Base-by-base conservation (phyloP, 2,329 filamentous ascomycete species). In the Microcyclospora pomicola region DNA sequence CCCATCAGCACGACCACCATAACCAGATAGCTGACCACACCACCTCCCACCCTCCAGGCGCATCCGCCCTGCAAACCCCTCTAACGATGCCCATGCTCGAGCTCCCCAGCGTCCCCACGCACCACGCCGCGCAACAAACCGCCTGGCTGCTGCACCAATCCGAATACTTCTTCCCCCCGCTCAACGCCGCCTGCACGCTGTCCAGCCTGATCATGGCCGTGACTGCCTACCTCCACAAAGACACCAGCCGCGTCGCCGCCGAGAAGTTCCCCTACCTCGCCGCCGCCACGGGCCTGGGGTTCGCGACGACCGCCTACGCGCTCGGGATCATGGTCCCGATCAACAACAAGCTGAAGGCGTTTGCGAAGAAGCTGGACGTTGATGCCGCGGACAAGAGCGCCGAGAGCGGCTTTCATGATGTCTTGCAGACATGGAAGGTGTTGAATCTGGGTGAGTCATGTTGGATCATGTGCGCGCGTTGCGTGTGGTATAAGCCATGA, bases 51-150 rank as follows among this genome's bases (percentile, higher is more conserved):
- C 12, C 34, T n/a, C n/a, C 40, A 52, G 45, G 54, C 36, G 54
- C 48, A 36, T 55, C 53, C 31, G 52, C 42, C 19, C 48, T 56
- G n/a, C 54, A 55, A 49, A 49, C 52, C 28, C 49, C 51, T 27
- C 44, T 57, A 34, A 53, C 49, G 16, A 51, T 56, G 50, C 53
- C 54, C 41, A 52, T 51, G 40, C 44, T 56, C 24, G 39, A 46
- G 27, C 40, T 47, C 38, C 39, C 43, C 14, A 30, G 42, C 15
- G 47, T 54, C 32, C 51, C 54, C 24, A 40, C 49, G 27, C 32
- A 47, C 37, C 42, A 54, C 48, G 42, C 48, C 36, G 50, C 47
- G 40, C 47, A 43, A n/a, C 43, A 46, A 37, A 48, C 49, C 34
- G 46, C 44, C 41, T 53, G 49, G 43, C 50, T 57, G 7, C 48